phyloP scores from a whole-genome alignment of 2,329 filamentous ascomycete genomes.

The Didymellaceae sp. region DNA sequence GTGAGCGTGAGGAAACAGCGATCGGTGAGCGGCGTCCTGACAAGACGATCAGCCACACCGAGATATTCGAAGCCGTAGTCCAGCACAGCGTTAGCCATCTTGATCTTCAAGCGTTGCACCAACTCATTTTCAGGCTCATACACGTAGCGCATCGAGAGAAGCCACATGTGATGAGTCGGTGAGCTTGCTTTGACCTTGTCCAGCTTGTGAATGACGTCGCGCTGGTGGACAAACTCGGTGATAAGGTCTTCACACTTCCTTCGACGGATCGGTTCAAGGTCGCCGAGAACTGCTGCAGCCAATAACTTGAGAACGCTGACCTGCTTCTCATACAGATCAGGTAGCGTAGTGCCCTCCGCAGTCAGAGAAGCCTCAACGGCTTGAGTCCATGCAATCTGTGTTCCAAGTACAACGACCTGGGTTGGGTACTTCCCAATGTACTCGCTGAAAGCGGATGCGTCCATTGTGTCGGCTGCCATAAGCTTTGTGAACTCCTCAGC shows the following conservation, averaged over 20 bases:
- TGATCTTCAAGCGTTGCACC: slow-evolving; percentile 81
- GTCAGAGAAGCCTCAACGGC: slow-evolving; percentile 79
- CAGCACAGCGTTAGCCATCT: slow-evolving; percentile 95
- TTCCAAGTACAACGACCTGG: slow-evolving; percentile 93
- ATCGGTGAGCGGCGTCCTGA: slow-evolving; percentile 95
- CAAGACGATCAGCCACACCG: slow-evolving; percentile 92
- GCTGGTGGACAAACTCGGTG: slow-evolving; percentile 97
- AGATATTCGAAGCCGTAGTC: slow-evolving; percentile 98
- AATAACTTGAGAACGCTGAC: slow-evolving; percentile 85
- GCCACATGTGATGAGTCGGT: slow-evolving; percentile 86
- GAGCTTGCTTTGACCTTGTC: slow-evolving; percentile 75
- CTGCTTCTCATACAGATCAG: slow-evolving; percentile 77
- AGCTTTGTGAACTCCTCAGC: slow-evolving; percentile 81
- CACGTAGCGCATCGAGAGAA: slow-evolving; percentile 95
- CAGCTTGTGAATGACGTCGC: slow-evolving; percentile 89
- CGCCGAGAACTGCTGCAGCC: slow-evolving; percentile 86
- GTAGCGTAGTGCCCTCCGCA: slow-evolving; percentile 72
- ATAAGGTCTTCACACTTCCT: slow-evolving; percentile 99
- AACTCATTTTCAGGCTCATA: slow-evolving; percentile 84
- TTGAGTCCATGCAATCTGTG: slow-evolving; percentile 92
- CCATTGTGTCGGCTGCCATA: slow-evolving; percentile 74
- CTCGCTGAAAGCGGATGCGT: slow-evolving; percentile 72
- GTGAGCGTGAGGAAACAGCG: slow-evolving; percentile 98
- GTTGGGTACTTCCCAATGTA: slow-evolving; percentile 88
- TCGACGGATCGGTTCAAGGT: slow-evolving; percentile 82